Base-by-base conservation (phyloP, 768 basidiomycete genomes). In the Psilocybe tampanensis region DNA sequence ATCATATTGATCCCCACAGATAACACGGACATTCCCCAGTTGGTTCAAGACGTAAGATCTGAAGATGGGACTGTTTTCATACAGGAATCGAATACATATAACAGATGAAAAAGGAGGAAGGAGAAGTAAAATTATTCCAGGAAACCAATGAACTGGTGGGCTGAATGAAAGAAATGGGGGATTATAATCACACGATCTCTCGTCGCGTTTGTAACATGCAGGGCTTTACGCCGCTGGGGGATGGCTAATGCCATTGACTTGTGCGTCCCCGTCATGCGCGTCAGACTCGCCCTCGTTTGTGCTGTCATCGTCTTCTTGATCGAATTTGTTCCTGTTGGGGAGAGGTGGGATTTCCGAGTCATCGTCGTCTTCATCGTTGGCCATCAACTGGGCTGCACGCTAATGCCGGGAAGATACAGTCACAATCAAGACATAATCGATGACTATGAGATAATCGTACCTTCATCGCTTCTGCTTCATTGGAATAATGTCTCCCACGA, bases 401-500 rank as follows among this genome's bases (percentile, higher is more conserved):
- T 92, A 66, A 44, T 60, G 7, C 60, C 18, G 33, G 33, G 34
- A 12, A 43, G 47, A 36, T 8, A 54, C 22, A 56, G 33, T 58
- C 13, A 52, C 61, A 44, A 29, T 47, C 44, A 44, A 17, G 8
- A 21, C 9, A 44, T 12, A 47, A 36, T 2, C 36, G 18, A 43
- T 13, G 47, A 42, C 2, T 18, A 42, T 44, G n/a, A 29, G 29
- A 29, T 29, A 29, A 47, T 47, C 71, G 44, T 71, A 89, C 92
- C 85, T 94, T 94, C 93, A 95, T 94, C 17, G 92, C 93, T 68
- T 94, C 90, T 1, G 90, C 93, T 68, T 95, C 93, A 49, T 94
- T 94, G 5, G 92, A 93, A 64, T 94, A 94, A 66, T 94, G 93
- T 54, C 90, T 79, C 52, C 89, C 90, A 21, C 92, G 82, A 21